Evolutionary conservation across 805 yeast species (phyloP).

Genomic region (Yarrowia yakushimensis): DNA sequence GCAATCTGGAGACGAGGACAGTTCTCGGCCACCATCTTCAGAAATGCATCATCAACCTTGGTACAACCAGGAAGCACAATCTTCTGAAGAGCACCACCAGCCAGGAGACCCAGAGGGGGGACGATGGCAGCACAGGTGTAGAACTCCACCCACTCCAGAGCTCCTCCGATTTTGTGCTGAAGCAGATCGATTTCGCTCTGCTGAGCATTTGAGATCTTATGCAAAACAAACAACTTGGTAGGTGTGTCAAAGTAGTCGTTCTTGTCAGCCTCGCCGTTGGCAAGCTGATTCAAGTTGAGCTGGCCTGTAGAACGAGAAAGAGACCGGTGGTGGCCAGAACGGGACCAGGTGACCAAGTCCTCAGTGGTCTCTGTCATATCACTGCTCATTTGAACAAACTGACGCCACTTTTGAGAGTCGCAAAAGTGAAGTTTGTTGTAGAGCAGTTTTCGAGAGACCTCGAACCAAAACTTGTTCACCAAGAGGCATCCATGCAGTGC

Average conservation of each 20-base stretch:
- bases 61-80: conserved; percentile 70
- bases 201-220: conserved; percentile 55
- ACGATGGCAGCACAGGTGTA: conserved; percentile 73
- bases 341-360: neutral
- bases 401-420: conserved; percentile 45
- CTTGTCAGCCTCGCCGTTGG: conserved; percentile 25
- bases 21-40: conserved; percentile 49
- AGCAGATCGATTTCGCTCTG: conserved; percentile 55
- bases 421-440: conserved; percentile 55
- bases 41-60: conserved; percentile 55
- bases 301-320: conserved; percentile 8
- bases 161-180: conserved; percentile 44
- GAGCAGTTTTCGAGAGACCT: conserved; percentile 52
- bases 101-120: conserved; percentile 52
- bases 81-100: conserved; percentile 42
- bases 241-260: conserved; percentile 24
- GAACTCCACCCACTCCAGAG: conserved; percentile 67
- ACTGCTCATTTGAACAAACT: conserved; percentile 37
- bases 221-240: conserved; percentile 52
- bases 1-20: conserved; percentile 61
- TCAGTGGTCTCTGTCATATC: neutral
- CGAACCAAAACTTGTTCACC: conserved; percentile 67
- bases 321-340: neutral
- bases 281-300: conserved; percentile 26
- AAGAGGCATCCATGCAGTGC: conserved; percentile 56